Conservation (phyloP, 2,329 filamentous ascomycete species). For the Penicillium glabrum region DNA sequence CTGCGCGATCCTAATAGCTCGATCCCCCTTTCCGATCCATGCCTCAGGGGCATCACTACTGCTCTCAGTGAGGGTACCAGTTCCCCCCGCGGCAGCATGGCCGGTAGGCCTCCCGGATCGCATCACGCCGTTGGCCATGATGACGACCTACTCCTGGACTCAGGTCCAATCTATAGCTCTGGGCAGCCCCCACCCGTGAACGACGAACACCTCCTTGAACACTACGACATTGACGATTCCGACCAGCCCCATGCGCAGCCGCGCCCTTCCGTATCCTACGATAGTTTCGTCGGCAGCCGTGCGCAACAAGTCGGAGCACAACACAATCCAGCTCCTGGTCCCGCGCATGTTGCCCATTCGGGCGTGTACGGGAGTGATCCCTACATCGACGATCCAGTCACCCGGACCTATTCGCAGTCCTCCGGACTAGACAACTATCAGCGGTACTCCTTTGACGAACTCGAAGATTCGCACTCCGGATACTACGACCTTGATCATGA, state of each 20-base stretch:
- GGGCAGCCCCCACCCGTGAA: conserved; percentile 76
- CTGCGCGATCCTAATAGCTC: conserved; percentile 7
- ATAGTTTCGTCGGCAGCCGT: conserved; percentile 80
- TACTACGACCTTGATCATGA: conserved; percentile 73
- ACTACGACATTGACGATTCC: conserved; percentile 68
- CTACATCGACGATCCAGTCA: conserved; percentile 37
- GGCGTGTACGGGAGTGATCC: conserved; percentile 39
- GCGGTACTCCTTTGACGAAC: conserved; percentile 84
- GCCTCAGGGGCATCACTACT: conserved; percentile 35
- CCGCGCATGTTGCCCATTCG: conserved; percentile 28
- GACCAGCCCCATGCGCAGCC: conserved; percentile 56
- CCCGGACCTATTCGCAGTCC: conserved; percentile 66
- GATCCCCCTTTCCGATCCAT: conserved; percentile 31
- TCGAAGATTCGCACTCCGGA: conserved; percentile 72
- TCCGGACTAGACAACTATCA: conserved; percentile 86
- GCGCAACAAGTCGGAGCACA: conserved; percentile 50
- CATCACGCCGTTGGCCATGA: conserved; percentile 45
- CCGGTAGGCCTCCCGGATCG: conserved; percentile 56
- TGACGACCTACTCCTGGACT: conserved; percentile 45
- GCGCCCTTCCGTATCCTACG: conserved; percentile 87
- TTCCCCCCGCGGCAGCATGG: conserved; percentile 41
- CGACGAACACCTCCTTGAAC: conserved; percentile 76
- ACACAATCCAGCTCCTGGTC: conserved; percentile 41
- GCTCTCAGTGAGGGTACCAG: conserved; percentile 34
- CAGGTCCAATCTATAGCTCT: conserved; percentile 60